phyloP scores from a whole-genome alignment of 371 early-diverging fungal genomes.

The Mortierella sp. region DNA sequence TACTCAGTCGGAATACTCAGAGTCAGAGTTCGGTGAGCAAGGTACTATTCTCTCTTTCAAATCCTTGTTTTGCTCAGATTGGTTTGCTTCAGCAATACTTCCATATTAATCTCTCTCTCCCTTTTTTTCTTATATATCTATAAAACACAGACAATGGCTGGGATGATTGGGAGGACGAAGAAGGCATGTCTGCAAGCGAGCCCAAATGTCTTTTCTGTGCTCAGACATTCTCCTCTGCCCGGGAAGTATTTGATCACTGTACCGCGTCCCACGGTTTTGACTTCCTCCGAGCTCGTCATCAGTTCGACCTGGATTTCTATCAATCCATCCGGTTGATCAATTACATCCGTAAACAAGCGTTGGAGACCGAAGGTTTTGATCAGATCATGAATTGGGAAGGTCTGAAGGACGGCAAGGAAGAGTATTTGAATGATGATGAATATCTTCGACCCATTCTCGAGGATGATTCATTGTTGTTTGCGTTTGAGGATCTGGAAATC shows the following conservation, averaged over 20 bases:
- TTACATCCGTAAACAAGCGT: slow-evolving; percentile 74
- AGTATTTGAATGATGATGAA: slow-evolving; percentile 76
- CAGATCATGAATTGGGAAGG: slow-evolving; percentile 13
- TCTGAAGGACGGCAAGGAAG: slow-evolving; percentile 59
- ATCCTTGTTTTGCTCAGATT: background rate
- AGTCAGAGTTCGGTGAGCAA: slow-evolving; percentile 65
- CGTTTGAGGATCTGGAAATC: slow-evolving; percentile 70
- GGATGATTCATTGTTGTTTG: slow-evolving; percentile 86
- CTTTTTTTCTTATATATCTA: background rate
- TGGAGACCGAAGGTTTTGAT: slow-evolving; percentile 25
- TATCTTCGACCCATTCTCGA: slow-evolving; percentile 82
- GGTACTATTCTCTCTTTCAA: slow-evolving; percentile 19
- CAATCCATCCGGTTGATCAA: slow-evolving; percentile 89
- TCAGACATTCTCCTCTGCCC: slow-evolving; percentile 58
- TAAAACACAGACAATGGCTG: slow-evolving; percentile 62
- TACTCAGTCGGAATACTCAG: slow-evolving; percentile 57
- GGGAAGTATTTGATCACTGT: slow-evolving; percentile 75
- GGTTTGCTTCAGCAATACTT: background rate
- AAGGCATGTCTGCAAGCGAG: slow-evolving; percentile 65
- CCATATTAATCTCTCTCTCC: too few relatives aligned
- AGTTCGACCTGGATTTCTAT: slow-evolving; percentile 81
- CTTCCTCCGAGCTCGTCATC: slow-evolving; percentile 65
- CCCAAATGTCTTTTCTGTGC: slow-evolving; percentile 82
- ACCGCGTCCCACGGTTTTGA: slow-evolving; percentile 75
- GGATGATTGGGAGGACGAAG: slow-evolving; percentile 88